phyloP scores from a whole-genome alignment of 1,284 basidiomycete species.

The Exobasidium rhododendri region DNA sequence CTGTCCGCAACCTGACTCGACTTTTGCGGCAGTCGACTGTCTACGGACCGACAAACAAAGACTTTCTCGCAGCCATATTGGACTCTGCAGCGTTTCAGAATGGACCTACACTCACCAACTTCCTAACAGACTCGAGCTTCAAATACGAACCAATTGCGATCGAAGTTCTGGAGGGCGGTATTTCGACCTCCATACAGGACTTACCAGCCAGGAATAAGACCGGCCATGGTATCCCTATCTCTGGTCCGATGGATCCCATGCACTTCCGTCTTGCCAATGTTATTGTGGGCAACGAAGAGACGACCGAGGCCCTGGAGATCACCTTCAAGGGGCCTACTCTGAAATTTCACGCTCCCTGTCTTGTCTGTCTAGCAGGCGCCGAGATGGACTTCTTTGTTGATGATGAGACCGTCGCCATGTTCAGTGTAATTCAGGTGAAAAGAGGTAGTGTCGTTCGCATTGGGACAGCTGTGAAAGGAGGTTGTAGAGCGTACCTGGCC shows the following conservation, averaged over 20 bases:
- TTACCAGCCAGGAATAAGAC: constrained; percentile 60
- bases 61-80: constrained; percentile 19
- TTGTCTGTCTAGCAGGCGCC: constrained; percentile 65
- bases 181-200: constrained; percentile 67
- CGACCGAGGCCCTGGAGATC: constrained; percentile 65
- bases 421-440: constrained; percentile 61
- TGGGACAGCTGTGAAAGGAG: constrained; percentile 49
- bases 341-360: constrained; percentile 53
- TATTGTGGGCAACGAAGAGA: constrained; percentile 63
- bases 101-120: constrained; percentile 63
- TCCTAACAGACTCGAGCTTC: constrained; percentile 58
- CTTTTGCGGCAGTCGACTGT: constrained; percentile 50
- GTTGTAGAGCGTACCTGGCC: constrained; percentile 64
- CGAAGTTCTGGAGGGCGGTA: constrained; percentile 63
- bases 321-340: constrained; percentile 27
- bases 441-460: constrained; percentile 59
- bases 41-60: constrained; percentile 48
- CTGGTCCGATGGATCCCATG: constrained; percentile 67
- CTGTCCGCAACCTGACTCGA: constrained; percentile 43
- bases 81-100: constrained; percentile 17
- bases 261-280: constrained; percentile 65
- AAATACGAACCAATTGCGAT: constrained; percentile 57
- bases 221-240: constrained; percentile 66
- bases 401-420: constrained; percentile 57
- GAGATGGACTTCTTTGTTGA: constrained; percentile 59